Evolutionary conservation across 2,329 filamentous ascomycete genomes (phyloP).

Genomic region (Thielaviopsis populi): DNA sequence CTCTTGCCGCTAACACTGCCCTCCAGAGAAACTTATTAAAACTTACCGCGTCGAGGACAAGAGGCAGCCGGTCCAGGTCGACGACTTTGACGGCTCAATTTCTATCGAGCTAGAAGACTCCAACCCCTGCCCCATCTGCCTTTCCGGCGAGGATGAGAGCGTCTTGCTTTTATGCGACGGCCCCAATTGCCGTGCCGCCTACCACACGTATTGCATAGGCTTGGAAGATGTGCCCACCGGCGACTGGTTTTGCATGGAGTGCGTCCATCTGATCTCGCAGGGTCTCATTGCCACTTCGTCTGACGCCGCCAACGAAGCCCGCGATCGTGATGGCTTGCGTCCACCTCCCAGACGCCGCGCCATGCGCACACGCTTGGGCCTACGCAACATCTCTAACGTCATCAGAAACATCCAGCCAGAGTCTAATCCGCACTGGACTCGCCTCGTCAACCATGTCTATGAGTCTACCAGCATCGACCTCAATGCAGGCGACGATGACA

Average conservation of each 20-base stretch:
- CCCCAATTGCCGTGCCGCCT: conserved; percentile 57
- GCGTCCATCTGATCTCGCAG: conserved; percentile 37
- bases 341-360: conserved; percentile 25
- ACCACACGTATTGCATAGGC: conserved; percentile 84
- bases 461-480: conserved; percentile 62
- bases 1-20: neutral
- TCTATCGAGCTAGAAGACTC: conserved; percentile 55
- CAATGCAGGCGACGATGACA: conserved; percentile 33
- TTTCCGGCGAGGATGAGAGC: conserved; percentile 64
- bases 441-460: conserved; percentile 45
- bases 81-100: conserved; percentile 56
- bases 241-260: conserved; percentile 85
- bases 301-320: neutral
- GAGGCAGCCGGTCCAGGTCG: conserved; percentile 40
- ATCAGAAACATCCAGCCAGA: conserved; percentile 30
- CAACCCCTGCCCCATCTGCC: conserved; percentile 77
- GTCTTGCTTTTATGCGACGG: conserved; percentile 78
- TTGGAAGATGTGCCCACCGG: conserved; percentile 61
- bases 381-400: conserved; percentile 24
- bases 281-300: neutral
- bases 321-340: conserved; percentile 19
- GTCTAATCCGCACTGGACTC: conserved; percentile 52
- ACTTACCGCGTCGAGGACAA: conserved; percentile 60
- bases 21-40: conserved; percentile 38
- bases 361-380: conserved; percentile 22